Percentiles rank a stretch among this genome's conserved stretches.
Evolutionary conservation across 2,329 filamentous ascomycete genomes (phyloP).

Genomic region (Xylariomycetidae sp.): DNA sequence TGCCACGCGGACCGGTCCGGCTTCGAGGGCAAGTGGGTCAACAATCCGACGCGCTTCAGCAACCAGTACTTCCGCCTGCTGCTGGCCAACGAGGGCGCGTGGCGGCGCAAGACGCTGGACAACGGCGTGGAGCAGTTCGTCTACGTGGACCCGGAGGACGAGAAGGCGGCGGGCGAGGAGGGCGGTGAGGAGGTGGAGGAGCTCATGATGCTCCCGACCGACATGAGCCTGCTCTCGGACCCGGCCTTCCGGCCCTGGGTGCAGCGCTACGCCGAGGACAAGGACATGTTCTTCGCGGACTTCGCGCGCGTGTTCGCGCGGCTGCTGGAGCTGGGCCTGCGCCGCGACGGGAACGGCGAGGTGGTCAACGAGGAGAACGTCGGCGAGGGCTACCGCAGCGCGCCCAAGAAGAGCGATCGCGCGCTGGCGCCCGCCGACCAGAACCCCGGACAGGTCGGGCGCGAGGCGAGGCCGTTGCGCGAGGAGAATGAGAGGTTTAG

Average conservation of each 20-base stretch:
- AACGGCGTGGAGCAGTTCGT: slow-evolving; percentile 43
- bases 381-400: slow-evolving; percentile 33
- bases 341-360: slow-evolving; percentile 44
- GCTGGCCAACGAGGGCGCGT: slow-evolving; percentile 25
- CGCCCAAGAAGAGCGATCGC: slow-evolving; percentile 27
- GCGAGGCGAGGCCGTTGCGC: slow-evolving; percentile 34
- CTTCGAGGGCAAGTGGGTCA: slow-evolving; percentile 31
- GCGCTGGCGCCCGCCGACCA: slow-evolving; percentile 25
- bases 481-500: slow-evolving; percentile 29
- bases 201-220: slow-evolving; percentile 62
- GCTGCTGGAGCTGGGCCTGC: slow-evolving; percentile 54
- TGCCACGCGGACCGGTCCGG: slow-evolving; percentile 39
- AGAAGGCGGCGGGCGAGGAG: slow-evolving; percentile 38
- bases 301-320: slow-evolving; percentile 54
- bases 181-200: slow-evolving; percentile 46
- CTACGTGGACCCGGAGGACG: slow-evolving; percentile 44
- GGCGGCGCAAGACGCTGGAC: slow-evolving; percentile 22
- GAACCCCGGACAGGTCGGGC: slow-evolving; percentile 21
- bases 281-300: slow-evolving; percentile 55
- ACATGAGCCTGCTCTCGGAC: slow-evolving; percentile 52
- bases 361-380: slow-evolving; percentile 52
- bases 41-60: slow-evolving; percentile 31
- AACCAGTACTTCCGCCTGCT: slow-evolving; percentile 32
- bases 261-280: slow-evolving; percentile 52
- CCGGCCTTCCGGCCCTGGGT: slow-evolving; percentile 49